Base-by-base conservation (phyloP, 305 asterid genomes). In the Fraxinus albicans region DNA sequence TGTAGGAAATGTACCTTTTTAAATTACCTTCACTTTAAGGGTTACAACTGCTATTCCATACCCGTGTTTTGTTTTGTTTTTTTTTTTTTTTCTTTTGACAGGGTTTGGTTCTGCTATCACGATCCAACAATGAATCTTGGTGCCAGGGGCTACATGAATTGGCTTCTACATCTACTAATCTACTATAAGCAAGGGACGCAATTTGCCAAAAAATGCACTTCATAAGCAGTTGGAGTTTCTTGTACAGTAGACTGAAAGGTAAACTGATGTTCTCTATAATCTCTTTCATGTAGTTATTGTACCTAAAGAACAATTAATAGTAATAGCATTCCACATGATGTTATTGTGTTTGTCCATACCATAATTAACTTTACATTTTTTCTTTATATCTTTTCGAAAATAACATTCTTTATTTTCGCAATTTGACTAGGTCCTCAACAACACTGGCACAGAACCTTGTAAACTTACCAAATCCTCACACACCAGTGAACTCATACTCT, bases 201-300 rank as follows among this genome's bases (percentile, higher is more conserved):
- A 3, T 34, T 34, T 34, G 36, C 36, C 4, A 34, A 96, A 96
- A 88, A 93, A 93, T 88, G 93, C 94, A 74, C 98, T 93, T 84
- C 98, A 96, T 89, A 95, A 92, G 83, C 98, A 95, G 84, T 98
- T 95, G 78, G 97, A 96, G 89, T 96, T 96, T 88, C 99, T 95
- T 85, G 91, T 96, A 25, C 98, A 98, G 83, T 98, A 95, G 91
- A 96, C 99, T 73, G 99, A 96, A 90, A 93, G 99, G 99, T 96
- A 79, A 21, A 65, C 19, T 77, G 47, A 15, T 25, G 7, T 21
- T 63, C 34, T 8, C 73, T 63, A 4, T 17, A 63, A 25, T 63
- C 73, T 7, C 15, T 7, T 63, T 8, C 33, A 25, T 23, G 34
- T 63, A 25, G 31, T 63, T 23, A 21, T 63, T 12, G 73, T n/a